Evolutionary conservation across 441 rosid genomes (phyloP).

Genomic region (Isatis lusitanica): DNA sequence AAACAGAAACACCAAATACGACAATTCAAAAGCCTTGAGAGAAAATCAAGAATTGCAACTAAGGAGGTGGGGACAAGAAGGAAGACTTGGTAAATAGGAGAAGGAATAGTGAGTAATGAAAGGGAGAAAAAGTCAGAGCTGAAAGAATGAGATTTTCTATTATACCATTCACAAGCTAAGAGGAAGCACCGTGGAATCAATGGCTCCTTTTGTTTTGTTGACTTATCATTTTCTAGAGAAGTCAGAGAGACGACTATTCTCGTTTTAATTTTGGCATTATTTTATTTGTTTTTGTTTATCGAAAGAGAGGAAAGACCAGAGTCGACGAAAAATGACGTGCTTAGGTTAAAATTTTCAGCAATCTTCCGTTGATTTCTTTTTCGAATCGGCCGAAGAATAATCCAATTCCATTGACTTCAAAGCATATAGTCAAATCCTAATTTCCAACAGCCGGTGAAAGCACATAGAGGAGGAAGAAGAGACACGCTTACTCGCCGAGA

Average conservation of each 20-base stretch:
- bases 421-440: not conserved
- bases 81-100: conserved; percentile 33
- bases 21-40: not conserved
- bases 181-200: conserved; percentile 34
- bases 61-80: conserved; percentile 21
- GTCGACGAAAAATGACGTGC: conserved; percentile 14
- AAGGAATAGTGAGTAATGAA: not conserved
- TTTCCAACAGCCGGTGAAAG: not conserved
- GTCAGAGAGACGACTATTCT: conserved; percentile 38
- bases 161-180: conserved; percentile 18
- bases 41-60: conserved; percentile 30
- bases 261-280: not conserved
- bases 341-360: not conserved
- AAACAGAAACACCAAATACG: conserved; percentile 8
- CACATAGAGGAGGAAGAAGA: not conserved
- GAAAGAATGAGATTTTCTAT: not conserved
- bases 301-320: conserved; percentile 20
- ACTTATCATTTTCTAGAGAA: conserved; percentile 32
- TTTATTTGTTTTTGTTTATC: conserved; percentile 10
- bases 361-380: not conserved
- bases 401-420: not conserved
- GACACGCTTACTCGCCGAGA: not conserved
- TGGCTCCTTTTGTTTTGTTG: conserved; percentile 30
- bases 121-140: conserved; percentile 16
- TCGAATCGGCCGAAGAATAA: not conserved